Conservation (phyloP, 2,329 filamentous ascomycete species). For the Venturia aucupariae region DNA sequence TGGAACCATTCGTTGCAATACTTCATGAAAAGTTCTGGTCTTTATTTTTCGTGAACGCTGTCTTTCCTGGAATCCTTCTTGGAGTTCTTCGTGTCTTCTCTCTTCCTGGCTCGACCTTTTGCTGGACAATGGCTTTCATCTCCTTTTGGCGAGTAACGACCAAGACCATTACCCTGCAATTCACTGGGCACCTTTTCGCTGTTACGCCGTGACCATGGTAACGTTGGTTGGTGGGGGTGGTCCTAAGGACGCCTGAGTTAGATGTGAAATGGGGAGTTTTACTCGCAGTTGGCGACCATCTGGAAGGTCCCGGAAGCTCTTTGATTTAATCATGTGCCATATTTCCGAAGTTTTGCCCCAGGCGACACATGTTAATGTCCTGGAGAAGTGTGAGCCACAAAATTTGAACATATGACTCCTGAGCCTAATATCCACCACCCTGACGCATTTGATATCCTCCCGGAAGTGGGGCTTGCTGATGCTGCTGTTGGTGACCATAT, state of each 20-base stretch:
- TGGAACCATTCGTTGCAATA: background rate
- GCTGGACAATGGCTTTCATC: background rate
- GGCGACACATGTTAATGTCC: background rate
- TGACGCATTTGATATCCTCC: slow-evolving; percentile 6
- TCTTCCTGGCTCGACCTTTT: background rate
- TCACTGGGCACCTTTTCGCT: too few species aligned
- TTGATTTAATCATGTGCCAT: background rate
- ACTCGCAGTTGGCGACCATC: too few species aligned
- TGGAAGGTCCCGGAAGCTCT: too few species aligned
- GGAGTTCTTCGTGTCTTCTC: background rate
- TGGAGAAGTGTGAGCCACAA: background rate
- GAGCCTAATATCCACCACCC: background rate
- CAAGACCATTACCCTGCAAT: background rate
- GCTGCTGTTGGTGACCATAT: background rate
- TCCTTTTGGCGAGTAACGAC: background rate
- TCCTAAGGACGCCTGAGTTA: too few species aligned
- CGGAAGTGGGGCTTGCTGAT: slow-evolving; percentile 1
- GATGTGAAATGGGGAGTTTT: too few species aligned
- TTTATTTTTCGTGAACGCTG: background rate
- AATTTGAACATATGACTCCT: background rate
- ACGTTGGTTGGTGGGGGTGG: too few species aligned
- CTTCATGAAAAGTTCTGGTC: background rate
- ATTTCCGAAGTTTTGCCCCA: background rate
- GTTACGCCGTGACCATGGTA: too few species aligned
- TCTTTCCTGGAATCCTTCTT: background rate